Base-by-base conservation (phyloP, 192 early-diverging fungal species). In the Blastocladiella britannica region DNA sequence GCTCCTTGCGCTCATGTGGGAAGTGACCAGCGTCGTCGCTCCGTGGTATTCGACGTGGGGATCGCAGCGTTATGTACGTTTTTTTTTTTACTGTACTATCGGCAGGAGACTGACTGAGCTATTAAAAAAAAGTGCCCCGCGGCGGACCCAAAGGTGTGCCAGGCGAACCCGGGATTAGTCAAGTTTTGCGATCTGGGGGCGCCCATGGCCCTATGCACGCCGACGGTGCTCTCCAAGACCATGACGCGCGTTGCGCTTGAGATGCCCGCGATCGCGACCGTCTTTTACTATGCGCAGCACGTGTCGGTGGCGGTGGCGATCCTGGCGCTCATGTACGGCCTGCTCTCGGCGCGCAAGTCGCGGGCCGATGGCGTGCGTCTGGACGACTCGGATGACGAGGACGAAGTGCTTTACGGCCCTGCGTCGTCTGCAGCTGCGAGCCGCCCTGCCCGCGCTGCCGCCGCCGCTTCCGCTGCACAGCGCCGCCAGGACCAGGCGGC, bases 21-120 rank as follows among this genome's bases (percentile, higher is more conserved):
- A 71, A 7, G 43, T 81, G 56, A 74, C 72, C 29, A 75, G 71
- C 52, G 64, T 70, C 2, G 71, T 81, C 25, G 73, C 71, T n/a
- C 79, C 79, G 18, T 68, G 69, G 6, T 81, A 81, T 60, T 59
- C 77, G 26, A 72, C 74, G 62, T 81, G 75, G 68, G 79, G 79
- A 25, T 73, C 71, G 29, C 79, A 81, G 56, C 61, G 67, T 54
- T 81, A 74, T 53, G 75, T 76, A 65, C 69, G 73, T 68, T 25
- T 27, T 25, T 43, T 43, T 7, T 43, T 43, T 7, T 6, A n/a
- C n/a, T n/a, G n/a, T n/a, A n/a, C n/a, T n/a, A n/a, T n/a, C n/a
- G n/a, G n/a, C n/a, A n/a, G n/a, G n/a, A n/a, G n/a, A n/a, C n/a
- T n/a, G n/a, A n/a, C n/a, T n/a, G n/a, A n/a, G n/a, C n/a, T n/a